Evolutionary conservation across 2,329 filamentous ascomycete species (phyloP).

Genomic region (Leptodontidium sp.): DNA sequence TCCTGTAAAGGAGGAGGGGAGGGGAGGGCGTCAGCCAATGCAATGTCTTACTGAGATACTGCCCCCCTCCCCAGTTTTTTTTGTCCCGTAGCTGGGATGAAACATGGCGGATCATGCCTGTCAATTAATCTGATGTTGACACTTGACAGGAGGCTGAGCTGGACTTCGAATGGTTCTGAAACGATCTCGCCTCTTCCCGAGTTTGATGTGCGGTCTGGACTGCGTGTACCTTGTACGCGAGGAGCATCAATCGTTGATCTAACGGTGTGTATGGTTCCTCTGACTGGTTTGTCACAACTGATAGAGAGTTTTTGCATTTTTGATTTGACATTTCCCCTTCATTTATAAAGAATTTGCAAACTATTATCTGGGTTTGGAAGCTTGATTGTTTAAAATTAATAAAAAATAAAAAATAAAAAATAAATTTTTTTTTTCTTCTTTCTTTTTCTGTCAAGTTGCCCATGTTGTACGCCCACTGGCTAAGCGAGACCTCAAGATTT

Average conservation of each 20-base stretch:
- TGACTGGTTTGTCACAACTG: slow-evolving; percentile 10
- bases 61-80: no score
- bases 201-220: slow-evolving; percentile 16
- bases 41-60: no score
- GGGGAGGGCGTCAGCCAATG: no score
- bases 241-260: slow-evolving; percentile 12
- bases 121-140: slow-evolving; percentile 17
- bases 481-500: slow-evolving; percentile 18
- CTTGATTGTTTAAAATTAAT: neutral
- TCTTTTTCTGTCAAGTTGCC: neutral
- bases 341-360: neutral
- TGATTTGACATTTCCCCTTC: neutral
- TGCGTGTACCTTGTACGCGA: neutral
- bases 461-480: neutral
- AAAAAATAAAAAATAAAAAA: no score
- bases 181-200: neutral
- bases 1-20: neutral
- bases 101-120: slow-evolving; percentile 11
- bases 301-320: neutral
- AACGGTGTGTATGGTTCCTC: neutral
- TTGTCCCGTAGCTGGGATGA: slow-evolving; percentile 5
- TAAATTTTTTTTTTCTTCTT: no score
- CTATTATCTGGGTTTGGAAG: neutral
- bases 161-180: slow-evolving; percentile 13
- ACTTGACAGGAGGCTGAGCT: neutral